Evolutionary conservation across 371 early-diverging fungal species (phyloP), one percentile per base, ranked within the genome.

Genomic region (Apophysomyces elegans): DNA sequence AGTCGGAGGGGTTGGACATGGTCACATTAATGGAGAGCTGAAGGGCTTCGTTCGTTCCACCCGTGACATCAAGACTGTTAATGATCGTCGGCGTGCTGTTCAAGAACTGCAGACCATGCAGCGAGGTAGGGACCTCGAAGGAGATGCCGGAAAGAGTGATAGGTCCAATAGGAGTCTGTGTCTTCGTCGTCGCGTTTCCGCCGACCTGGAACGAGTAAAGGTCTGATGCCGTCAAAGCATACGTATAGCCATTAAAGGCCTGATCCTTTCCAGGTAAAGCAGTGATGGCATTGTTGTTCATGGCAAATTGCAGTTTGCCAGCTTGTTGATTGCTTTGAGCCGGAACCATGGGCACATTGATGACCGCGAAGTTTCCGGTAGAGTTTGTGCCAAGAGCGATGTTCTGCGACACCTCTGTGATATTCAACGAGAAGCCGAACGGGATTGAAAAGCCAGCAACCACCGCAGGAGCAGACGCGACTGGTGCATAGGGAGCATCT

Each of bases 61-160:
- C 88, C n/a, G 72, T 77, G 45, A 89, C 85, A 56, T 83, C 83
- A 62, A 89, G 62, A 56, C 75, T 69, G 66, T 84, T 78, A 59
- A 86, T 79, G 7, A 73, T 67, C 2, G 85, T 77, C 16, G 87
- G 84, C 4, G 83, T 68, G 37, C 78, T 75, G 74, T 82, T 81
- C 56, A 89, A 66, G 58, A 84, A 86, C 67, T 86, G 85, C 56
- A 89, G 77, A 58, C 89, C 89, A 21, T 76, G 67, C 37, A 89
- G 70, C 45, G 69, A 41, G 6, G 86, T 81, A 35, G 77, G 78
- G 5, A 84, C 80, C 21, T 78, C 76, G 70, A 89, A 85, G 21
- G 84, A 76, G 38, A 89, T 80, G 14, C 84, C 84, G 32, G 76
- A 58, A 47, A 87, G 74, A 8, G 62, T 70, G 37, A 89, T 77